A percentile compares a stretch with the other conserved stretches of the same genome.
These are phyloP conservation scores for Kluyveromyces dobzhanskii DNA, from an alignment of 805 yeast species.

Conservation along the genomic window DNA sequence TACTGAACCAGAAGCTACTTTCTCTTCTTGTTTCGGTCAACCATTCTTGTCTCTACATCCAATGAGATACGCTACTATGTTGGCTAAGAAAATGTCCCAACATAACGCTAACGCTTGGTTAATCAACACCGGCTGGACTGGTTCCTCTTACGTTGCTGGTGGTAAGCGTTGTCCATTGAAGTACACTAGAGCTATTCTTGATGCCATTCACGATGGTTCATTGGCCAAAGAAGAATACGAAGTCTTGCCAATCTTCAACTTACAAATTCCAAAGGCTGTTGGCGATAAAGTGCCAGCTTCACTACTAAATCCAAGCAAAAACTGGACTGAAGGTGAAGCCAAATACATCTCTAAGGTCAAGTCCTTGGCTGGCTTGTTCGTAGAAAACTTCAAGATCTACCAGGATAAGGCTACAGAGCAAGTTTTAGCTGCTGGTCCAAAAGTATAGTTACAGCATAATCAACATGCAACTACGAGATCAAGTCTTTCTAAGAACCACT, in stretches of 20 bases:
- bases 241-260: slow-evolving; percentile 76
- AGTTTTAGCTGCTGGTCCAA: slow-evolving; percentile 92
- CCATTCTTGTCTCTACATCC: slow-evolving; percentile 98
- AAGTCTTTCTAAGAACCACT: too few species aligned
- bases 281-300: slow-evolving; percentile 64
- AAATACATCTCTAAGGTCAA: slow-evolving; percentile 48
- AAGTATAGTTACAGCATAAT: slow-evolving; percentile 5
- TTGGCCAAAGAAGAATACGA: slow-evolving; percentile 75
- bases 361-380: slow-evolving; percentile 67
- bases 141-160: slow-evolving; percentile 83
- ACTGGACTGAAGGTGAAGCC: slow-evolving; percentile 58
- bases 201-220: slow-evolving; percentile 88
- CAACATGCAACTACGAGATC: too few species aligned
- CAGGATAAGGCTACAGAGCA: slow-evolving; percentile 73
- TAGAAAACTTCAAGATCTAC: slow-evolving; percentile 82
- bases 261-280: slow-evolving; percentile 75
- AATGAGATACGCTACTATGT: slow-evolving; percentile 94
- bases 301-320: slow-evolving; percentile 76
- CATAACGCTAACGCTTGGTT: slow-evolving; percentile 94
- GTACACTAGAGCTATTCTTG: slow-evolving; percentile 94
- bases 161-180: slow-evolving; percentile 97
- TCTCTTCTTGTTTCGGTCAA: slow-evolving; percentile 98
- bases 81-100: slow-evolving; percentile 82
- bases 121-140: slow-evolving; percentile 98
- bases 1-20: slow-evolving; percentile 95